Percentiles rank a stretch among this genome's conserved stretches.
Evolutionary conservation across 2,329 filamentous ascomycete genomes (phyloP).

Genomic region (Hypoxylon sp.): DNA sequence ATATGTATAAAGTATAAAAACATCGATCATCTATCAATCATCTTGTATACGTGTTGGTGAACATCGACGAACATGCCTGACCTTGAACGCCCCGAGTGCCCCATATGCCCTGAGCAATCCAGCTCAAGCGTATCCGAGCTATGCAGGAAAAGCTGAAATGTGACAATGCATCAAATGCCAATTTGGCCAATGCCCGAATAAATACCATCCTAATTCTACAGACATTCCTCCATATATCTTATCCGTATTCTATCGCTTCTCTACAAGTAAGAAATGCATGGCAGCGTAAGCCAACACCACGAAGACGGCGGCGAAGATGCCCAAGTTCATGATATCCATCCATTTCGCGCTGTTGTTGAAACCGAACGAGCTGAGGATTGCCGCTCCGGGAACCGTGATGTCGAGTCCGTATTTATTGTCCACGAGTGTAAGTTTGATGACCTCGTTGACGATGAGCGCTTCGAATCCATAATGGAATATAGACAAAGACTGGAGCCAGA

Average conservation of each 20-base stretch:
- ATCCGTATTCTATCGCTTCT: constrained; percentile 77
- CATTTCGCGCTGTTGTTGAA: constrained; percentile 91
- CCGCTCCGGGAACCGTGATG: constrained; percentile 94
- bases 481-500: constrained; percentile 93
- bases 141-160: constrained; percentile 41
- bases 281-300: constrained; percentile 89
- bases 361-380: constrained; percentile 94
- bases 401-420: constrained; percentile 97
- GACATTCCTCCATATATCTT: constrained; percentile 16
- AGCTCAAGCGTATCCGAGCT: constrained; percentile 38
- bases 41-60: constrained; percentile 33
- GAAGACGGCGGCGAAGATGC: constrained; percentile 85
- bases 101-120: constrained; percentile 42
- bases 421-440: constrained; percentile 87
- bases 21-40: constrained; percentile 42
- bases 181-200: constrained; percentile 24
- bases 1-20: constrained; percentile 50
- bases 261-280: constrained; percentile 94
- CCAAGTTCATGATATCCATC: constrained; percentile 86
- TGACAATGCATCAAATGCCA: constrained; percentile 30
- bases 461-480: constrained; percentile 99
- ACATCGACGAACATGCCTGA: constrained; percentile 31
- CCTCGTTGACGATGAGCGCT: constrained; percentile 96
- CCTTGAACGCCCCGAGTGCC: constrained; percentile 40
- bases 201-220: constrained; percentile 40